Percentiles rank a stretch among this genome's conserved stretches.
phyloP scores from a whole-genome alignment of 441 rosid species.

The Euphorbia schlechtendalii region DNA sequence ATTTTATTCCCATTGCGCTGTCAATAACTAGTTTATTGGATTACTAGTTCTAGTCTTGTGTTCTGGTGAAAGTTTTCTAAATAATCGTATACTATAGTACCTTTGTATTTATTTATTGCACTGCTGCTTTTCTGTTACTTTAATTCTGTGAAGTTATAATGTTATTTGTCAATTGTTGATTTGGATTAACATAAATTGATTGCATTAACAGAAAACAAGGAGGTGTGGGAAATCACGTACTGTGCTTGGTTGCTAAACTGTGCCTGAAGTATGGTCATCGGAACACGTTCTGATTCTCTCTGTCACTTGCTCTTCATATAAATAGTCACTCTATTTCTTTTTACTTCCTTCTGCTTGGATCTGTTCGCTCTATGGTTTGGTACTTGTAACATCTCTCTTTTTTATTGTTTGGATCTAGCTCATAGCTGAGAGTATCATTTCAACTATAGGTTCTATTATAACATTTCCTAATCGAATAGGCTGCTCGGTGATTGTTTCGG shows the following conservation, averaged over 20 bases:
- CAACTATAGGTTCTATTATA: too few species aligned
- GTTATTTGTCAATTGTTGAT: background rate
- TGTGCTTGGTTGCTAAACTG: conserved; percentile 24
- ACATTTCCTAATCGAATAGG: too few species aligned
- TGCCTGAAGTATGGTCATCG: too few species aligned
- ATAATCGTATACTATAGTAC: background rate
- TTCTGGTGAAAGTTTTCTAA: background rate
- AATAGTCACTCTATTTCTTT: too few species aligned
- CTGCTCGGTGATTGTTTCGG: too few species aligned
- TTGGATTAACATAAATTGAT: conserved; percentile 16
- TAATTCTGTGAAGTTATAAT: background rate
- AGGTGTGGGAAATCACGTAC: conserved; percentile 73
- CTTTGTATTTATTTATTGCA: conserved; percentile 1
- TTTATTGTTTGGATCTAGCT: too few species aligned
- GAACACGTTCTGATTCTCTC: too few species aligned
- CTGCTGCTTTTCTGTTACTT: background rate
- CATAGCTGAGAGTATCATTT: too few species aligned
- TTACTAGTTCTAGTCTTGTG: background rate
- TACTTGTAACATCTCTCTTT: too few species aligned
- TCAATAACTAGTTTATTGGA: background rate
- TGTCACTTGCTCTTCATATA: too few species aligned
- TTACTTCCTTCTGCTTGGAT: too few species aligned
- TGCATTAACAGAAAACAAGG: conserved; percentile 23
- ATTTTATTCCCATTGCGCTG: background rate
- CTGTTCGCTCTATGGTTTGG: too few species aligned